Conservation (phyloP, 1,284 basidiomycete species). For the Ustilago esculenta region DNA sequence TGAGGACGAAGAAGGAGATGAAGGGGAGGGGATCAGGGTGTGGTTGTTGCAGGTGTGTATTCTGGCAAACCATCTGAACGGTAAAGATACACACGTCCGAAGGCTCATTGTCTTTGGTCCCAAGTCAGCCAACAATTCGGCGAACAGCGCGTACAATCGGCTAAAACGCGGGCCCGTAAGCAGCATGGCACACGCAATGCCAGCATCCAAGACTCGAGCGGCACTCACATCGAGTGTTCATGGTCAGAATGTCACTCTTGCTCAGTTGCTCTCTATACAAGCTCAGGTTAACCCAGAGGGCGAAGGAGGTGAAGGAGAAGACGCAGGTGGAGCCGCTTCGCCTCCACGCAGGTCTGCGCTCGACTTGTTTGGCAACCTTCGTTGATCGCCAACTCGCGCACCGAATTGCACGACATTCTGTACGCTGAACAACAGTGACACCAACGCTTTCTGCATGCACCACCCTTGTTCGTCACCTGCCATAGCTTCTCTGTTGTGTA, state of each 20-base stretch:
- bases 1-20: conserved; percentile 70
- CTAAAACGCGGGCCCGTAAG: conserved; percentile 2
- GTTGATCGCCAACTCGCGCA: too few relatives aligned
- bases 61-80: conserved; percentile 93
- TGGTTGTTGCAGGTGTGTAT: conserved; percentile 91
- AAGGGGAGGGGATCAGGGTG: conserved; percentile 64
- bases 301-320: conserved; percentile 5
- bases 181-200: background rate
- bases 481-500: too few relatives aligned
- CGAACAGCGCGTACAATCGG: background rate
- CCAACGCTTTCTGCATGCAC: too few relatives aligned
- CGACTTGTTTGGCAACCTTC: conserved; percentile 35
- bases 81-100: conserved; percentile 97
- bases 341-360: conserved; percentile 20
- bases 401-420: too few relatives aligned
- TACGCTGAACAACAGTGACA: background rate
- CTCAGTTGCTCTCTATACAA: conserved; percentile 28
- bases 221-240: background rate
- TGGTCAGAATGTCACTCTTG: conserved; percentile 23
- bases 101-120: conserved; percentile 87
- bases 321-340: background rate
- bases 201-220: conserved; percentile 1
- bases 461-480: too few relatives aligned
- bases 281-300: background rate
- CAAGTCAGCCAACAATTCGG: background rate